These are phyloP conservation scores for Canariomyces notabilis DNA, from an alignment of 2,329 filamentous ascomycete genomes.

Conservation along the genomic window DNA sequence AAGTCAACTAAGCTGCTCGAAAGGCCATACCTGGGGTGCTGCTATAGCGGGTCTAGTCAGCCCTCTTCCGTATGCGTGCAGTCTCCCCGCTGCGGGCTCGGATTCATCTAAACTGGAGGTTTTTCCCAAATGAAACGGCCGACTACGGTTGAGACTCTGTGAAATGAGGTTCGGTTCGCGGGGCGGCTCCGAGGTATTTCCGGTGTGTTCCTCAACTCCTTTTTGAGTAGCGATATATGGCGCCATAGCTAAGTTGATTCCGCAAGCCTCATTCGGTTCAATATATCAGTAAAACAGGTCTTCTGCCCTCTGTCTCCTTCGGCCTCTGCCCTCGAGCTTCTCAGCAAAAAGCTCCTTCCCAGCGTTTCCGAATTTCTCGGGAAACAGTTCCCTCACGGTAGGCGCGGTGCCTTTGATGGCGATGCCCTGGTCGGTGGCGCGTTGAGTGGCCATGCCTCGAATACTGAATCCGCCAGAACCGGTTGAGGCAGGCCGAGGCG, in stretches of 20 bases:
- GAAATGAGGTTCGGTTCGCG: no score
- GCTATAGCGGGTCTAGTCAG: not conserved
- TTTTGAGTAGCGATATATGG: no score
- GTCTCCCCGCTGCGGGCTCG: no score
- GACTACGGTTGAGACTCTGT: not conserved
- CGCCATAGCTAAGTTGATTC: not conserved
- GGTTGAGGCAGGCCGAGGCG: conserved; percentile 24
- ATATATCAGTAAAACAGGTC: conserved; percentile 62
- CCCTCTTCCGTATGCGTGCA: no score
- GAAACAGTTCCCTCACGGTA: conserved; percentile 63
- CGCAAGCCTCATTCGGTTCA: not conserved
- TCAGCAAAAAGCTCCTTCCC: conserved; percentile 67
- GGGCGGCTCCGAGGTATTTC: no score
- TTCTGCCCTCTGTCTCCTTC: conserved; percentile 61
- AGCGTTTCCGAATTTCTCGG: conserved; percentile 54
- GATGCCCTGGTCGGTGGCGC: conserved; percentile 46
- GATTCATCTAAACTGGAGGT: not conserved
- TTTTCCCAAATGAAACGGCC: not conserved
- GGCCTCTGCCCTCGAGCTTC: conserved; percentile 52
- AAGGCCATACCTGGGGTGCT: conserved; percentile 5
- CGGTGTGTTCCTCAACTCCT: no score
- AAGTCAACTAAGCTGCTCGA: not conserved
- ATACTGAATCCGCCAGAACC: conserved; percentile 47
- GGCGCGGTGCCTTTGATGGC: conserved; percentile 62
- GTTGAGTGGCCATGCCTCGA: conserved; percentile 50